Evolutionary conservation across 2,329 filamentous ascomycete species (phyloP).

Genomic region (Phaeophleospora eucalypticola): DNA sequence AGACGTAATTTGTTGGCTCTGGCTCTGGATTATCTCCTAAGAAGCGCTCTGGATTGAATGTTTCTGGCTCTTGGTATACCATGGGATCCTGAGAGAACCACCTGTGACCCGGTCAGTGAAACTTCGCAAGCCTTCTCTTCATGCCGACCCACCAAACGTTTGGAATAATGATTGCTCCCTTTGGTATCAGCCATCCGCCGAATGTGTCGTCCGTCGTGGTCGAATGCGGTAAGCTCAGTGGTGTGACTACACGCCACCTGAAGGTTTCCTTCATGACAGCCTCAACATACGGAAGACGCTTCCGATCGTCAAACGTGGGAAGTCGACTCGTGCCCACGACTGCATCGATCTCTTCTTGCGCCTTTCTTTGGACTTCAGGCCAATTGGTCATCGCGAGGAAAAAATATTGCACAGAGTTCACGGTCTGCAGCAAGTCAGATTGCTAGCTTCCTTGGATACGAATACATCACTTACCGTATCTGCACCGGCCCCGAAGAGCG

Average conservation of each 20-base stretch:
- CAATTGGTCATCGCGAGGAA: slow-evolving; percentile 31
- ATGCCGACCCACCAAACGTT: slow-evolving; percentile 27
- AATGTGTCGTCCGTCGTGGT: slow-evolving; percentile 40
- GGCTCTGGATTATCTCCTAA: slow-evolving; percentile 19
- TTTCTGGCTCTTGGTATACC: slow-evolving; percentile 18
- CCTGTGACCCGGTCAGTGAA: no score
- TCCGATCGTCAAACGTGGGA: slow-evolving; percentile 28
- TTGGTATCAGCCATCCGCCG: slow-evolving; percentile 40
- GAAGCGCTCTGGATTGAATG: slow-evolving; percentile 31
- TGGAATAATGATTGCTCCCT: slow-evolving; percentile 36
- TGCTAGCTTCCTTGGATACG: no score
- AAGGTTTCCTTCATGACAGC: slow-evolving; percentile 33
- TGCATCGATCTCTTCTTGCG: slow-evolving; percentile 31
- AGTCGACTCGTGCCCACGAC: slow-evolving; percentile 26
- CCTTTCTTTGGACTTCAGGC: slow-evolving; percentile 28
- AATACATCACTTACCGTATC: slow-evolving; percentile 31
- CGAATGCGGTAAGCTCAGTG: slow-evolving; percentile 37
- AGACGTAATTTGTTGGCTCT: slow-evolving; percentile 13
- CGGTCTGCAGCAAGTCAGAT: no score
- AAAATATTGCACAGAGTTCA: slow-evolving; percentile 31
- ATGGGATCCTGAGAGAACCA: slow-evolving; percentile 33
- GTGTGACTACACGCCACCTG: slow-evolving; percentile 33
- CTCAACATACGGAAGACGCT: slow-evolving; percentile 31
- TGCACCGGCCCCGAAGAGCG: slow-evolving; percentile 41
- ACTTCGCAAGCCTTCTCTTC: no score